Evolutionary conservation across 352 stramenopile genomes (phyloP).

Genomic region (Phytophthora sp.): DNA sequence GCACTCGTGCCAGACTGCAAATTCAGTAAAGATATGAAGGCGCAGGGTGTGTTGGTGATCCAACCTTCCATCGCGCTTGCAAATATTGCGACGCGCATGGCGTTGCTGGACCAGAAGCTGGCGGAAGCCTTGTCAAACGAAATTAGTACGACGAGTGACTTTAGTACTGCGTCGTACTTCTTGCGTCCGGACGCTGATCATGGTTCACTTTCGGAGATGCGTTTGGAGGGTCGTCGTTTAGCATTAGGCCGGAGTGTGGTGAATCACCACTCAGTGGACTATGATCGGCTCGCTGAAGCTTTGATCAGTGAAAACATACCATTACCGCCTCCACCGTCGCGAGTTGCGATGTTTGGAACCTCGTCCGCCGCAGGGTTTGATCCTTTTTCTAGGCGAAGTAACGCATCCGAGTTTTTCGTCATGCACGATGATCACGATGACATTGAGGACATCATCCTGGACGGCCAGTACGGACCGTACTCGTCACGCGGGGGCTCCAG

Average conservation of each 20-base stretch:
- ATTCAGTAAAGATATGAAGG: constrained; percentile 51
- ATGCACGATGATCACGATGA: no score
- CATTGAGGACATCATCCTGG: constrained; percentile 35
- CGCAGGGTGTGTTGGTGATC: constrained; percentile 61
- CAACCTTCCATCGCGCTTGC: constrained; percentile 69
- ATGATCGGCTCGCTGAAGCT: constrained; percentile 46
- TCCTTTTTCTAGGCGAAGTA: constrained; percentile 45
- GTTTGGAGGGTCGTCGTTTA: constrained; percentile 35
- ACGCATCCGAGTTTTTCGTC: constrained; percentile 54
- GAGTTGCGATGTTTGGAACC: constrained; percentile 74
- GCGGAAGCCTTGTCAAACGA: no score
- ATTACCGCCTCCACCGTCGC: constrained; percentile 51
- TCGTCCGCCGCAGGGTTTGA: constrained; percentile 46
- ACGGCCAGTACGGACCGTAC: constrained; percentile 33
- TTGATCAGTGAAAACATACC: constrained; percentile 42
- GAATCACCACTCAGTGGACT: constrained; percentile 69
- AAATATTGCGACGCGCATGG: constrained; percentile 65
- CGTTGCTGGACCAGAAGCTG: no score
- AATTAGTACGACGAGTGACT: no score
- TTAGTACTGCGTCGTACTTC: no score
- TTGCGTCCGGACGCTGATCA: constrained; percentile 38
- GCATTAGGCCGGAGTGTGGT: constrained; percentile 59
- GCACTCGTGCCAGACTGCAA: constrained; percentile 50
- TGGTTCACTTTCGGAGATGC: constrained; percentile 54
- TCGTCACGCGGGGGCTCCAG: no score